Conservation (phyloP, 1,284 basidiomycete species). For the Afroboletus lepidellus region DNA sequence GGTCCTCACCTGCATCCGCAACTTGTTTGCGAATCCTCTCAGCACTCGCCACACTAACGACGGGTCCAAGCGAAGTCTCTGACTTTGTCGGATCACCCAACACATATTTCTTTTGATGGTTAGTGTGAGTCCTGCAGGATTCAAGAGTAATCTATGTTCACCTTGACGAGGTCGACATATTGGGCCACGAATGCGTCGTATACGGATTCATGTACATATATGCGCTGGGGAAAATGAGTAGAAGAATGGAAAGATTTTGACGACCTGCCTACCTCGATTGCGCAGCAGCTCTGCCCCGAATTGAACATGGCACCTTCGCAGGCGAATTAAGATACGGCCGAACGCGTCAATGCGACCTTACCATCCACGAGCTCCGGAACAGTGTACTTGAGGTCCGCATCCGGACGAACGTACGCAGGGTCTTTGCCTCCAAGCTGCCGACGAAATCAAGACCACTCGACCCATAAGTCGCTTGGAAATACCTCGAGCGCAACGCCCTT, state of each 20-base stretch:
- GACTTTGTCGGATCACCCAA: constrained; percentile 82
- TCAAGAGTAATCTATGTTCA: constrained; percentile 28
- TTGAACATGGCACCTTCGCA: constrained; percentile 85
- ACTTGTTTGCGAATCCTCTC: constrained; percentile 84
- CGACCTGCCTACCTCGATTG: constrained; percentile 59
- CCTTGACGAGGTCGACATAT: constrained; percentile 75
- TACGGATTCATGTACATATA: constrained; percentile 87
- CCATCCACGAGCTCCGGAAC: constrained; percentile 89
- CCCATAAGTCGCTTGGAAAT: constrained; percentile 3
- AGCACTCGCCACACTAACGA: constrained; percentile 85
- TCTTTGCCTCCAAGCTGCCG: constrained; percentile 91
- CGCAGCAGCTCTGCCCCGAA: constrained; percentile 91
- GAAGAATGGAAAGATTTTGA: background rate
- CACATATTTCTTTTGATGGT: constrained; percentile 57
- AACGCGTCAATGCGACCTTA: background rate
- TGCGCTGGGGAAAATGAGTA: constrained; percentile 55
- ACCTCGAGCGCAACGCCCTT: constrained; percentile 81
- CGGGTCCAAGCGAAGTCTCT: constrained; percentile 84
- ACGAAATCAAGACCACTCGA: background rate
- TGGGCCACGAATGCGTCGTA: constrained; percentile 81
- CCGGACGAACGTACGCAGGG: constrained; percentile 87
- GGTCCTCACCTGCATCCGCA: constrained; percentile 64
- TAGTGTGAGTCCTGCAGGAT: background rate
- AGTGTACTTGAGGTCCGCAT: constrained; percentile 84
- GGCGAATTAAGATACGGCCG: background rate